These are phyloP conservation scores for Colletotrichum melonis DNA, from an alignment of 2,329 filamentous ascomycete genomes.

Conservation along the genomic window DNA sequence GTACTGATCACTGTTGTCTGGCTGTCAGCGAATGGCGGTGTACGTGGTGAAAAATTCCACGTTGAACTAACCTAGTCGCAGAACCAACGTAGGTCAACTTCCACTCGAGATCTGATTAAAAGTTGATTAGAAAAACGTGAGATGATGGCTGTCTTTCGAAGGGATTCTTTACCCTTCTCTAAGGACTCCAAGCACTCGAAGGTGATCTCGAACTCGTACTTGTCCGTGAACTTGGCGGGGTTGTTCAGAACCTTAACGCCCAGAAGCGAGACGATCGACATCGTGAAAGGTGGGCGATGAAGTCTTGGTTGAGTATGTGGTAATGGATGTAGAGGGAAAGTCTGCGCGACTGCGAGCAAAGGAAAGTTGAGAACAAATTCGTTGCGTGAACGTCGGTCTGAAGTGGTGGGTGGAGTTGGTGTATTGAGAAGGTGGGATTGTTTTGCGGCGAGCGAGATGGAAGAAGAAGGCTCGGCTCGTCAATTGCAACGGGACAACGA, in stretches of 20 bases:
- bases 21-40: constrained; percentile 30
- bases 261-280: constrained; percentile 97
- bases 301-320: constrained; percentile 11
- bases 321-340: constrained; percentile 10
- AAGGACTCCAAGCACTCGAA: constrained; percentile 97
- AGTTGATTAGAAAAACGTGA: constrained; percentile 1
- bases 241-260: constrained; percentile 98
- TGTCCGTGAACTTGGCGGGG: constrained; percentile 90
- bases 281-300: constrained; percentile 50
- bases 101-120: constrained; percentile 88
- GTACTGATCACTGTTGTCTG: constrained; percentile 82
- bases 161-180: constrained; percentile 77
- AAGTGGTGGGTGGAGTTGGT: constrained; percentile 7
- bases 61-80: constrained; percentile 84
- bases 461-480: constrained; percentile 18
- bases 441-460: constrained; percentile 28
- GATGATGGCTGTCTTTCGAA: background rate
- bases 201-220: constrained; percentile 98
- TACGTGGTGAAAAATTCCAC: constrained; percentile 37
- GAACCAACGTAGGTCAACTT: constrained; percentile 99
- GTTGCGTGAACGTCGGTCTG: background rate
- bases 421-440: constrained; percentile 12
- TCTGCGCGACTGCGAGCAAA: constrained; percentile 6
- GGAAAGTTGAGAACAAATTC: background rate
- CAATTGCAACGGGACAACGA: constrained; percentile 35